These are phyloP conservation scores for Sarocladium strictum DNA, from an alignment of 2,329 filamentous ascomycete species.

Conservation along the genomic window DNA sequence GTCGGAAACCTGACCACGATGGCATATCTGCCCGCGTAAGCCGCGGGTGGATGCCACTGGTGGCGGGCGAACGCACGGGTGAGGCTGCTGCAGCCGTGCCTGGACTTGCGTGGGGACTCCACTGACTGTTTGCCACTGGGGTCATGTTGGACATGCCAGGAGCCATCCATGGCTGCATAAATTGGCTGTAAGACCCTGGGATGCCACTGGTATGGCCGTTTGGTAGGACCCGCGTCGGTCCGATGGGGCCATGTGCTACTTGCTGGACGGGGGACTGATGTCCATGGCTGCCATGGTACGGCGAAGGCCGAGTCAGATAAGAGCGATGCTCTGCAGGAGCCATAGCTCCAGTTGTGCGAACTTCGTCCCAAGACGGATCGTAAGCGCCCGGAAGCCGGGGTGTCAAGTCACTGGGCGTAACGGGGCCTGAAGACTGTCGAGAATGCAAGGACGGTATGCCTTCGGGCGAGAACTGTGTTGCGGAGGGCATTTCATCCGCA, in stretches of 20 bases:
- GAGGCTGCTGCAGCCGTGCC: neutral
- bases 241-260: neutral
- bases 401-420: neutral
- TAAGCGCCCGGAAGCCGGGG: constrained; percentile 11
- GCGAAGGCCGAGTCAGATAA: neutral
- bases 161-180: neutral
- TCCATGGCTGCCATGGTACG: neutral
- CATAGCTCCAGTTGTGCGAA: neutral
- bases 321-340: neutral
- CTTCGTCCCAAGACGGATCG: constrained; percentile 16
- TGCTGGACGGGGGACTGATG: neutral
- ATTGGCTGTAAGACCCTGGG: neutral
- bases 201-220: neutral
- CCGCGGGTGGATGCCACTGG: neutral
- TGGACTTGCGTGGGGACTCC: neutral
- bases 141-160: neutral
- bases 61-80: neutral
- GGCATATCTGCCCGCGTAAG: neutral
- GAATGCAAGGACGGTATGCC: constrained; percentile 1
- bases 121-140: neutral
- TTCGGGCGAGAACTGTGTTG: neutral
- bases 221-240: neutral
- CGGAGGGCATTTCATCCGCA: neutral
- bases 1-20: neutral
- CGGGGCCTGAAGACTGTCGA: neutral